Evolutionary conservation across 257 asterid species (phyloP), one percentile per base, ranked within the genome.

Genomic region (Penstemon newberryi): DNA sequence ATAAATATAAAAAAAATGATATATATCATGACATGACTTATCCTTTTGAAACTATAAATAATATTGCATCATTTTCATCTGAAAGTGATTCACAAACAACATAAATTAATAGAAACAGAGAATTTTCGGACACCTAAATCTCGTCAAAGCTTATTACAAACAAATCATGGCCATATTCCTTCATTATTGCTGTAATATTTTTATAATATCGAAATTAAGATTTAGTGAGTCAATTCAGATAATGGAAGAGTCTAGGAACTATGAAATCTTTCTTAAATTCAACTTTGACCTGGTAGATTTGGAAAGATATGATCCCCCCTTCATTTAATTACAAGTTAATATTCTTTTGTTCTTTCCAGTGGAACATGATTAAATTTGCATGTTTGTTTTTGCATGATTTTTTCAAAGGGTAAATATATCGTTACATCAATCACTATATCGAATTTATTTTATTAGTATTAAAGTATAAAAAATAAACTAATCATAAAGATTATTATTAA

Each of bases 261-360:
- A 62, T 47, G 69, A 60, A 74, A 75, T 81, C 81, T 73, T 81
- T 46, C 77, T 37, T 67, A 77, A 66, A 66, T 67, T 62, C 77
- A 51, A 47, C 73, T 46, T 68, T 69, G 67, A 71, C 78, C 66
- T 70, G 72, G 70, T 75, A 73, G 91, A 83, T 87, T 75, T 79
- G 59, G 67, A 72, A 58, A 77, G 88, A 87, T 84, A 25, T 25
- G 33, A 25, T 25, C 79, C 76, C 66, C 8, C 60, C 7, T 60
- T 50, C 33, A 13, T 49, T 69, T 74, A 25, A 25, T 63, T 68
- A 10, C 65, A 42, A 69, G 13, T 49, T 25, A 2, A 25, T 25
- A 25, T 25, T 25, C 33, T 25, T 74, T 69, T 69, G 40, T 56
- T 63, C 65, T 75, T 77, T 64, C 55, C 63, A 12, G 33, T 55